Evolutionary conservation across 495 filamentous ascomycete genomes (phyloP).

Genomic region (Hypoxylon crocopeplum): DNA sequence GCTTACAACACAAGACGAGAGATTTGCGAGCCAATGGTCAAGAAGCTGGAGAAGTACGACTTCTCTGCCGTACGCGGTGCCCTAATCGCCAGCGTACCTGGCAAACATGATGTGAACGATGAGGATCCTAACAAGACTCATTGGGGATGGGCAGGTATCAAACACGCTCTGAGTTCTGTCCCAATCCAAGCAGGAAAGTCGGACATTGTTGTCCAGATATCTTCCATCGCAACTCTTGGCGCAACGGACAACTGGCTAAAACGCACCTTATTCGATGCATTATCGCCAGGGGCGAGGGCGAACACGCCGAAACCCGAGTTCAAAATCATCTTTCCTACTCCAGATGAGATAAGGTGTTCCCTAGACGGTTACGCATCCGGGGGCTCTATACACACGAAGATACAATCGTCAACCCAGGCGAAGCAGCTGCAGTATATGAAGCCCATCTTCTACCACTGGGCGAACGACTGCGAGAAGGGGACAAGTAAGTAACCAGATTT

Average conservation of each 20-base stretch:
- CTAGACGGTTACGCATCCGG: conserved; percentile 82
- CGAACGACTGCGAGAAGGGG: conserved; percentile 55
- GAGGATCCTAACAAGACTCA: conserved; percentile 54
- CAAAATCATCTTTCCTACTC: conserved; percentile 80
- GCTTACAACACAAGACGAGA: conserved; percentile 67
- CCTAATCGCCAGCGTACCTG: conserved; percentile 79
- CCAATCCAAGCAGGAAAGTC: conserved; percentile 48
- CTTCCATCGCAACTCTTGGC: conserved; percentile 83
- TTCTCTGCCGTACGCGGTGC: conserved; percentile 75
- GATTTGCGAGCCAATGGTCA: conserved; percentile 55
- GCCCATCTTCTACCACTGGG: conserved; percentile 77
- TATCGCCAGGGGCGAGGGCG: conserved; percentile 24
- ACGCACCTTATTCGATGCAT: conserved; percentile 63
- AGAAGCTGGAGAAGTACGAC: conserved; percentile 68
- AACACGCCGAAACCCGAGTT: conserved; percentile 39
- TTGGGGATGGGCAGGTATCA: conserved; percentile 80
- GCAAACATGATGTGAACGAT: conserved; percentile 59
- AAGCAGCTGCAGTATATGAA: conserved; percentile 79
- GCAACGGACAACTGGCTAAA: conserved; percentile 76
- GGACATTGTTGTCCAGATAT: conserved; percentile 77
- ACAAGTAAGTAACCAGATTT: conserved; percentile 16
- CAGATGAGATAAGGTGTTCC: conserved; percentile 77
- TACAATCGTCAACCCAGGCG: conserved; percentile 67
- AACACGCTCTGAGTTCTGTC: conserved; percentile 63
- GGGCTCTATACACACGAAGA: conserved; percentile 82